Percentiles rank a stretch among this genome's conserved stretches.
phyloP scores from a whole-genome alignment of 176 grass and related monocot genomes.

The Carex scoparia region DNA sequence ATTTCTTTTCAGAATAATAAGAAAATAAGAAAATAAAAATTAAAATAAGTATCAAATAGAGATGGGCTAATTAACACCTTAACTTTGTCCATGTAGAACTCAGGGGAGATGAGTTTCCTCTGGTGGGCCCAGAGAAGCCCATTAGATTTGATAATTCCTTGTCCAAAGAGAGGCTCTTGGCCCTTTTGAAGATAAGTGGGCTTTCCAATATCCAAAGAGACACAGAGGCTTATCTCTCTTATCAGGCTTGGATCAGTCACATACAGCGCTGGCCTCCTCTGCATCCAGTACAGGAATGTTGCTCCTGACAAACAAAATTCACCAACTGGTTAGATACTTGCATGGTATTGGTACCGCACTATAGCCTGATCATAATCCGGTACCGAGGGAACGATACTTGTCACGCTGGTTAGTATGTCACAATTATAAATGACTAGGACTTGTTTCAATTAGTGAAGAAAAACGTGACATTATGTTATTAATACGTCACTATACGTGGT shows the following conservation, averaged over 20 bases:
- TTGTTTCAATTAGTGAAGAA: not conserved
- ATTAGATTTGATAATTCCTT: conserved; percentile 74
- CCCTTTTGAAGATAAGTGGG: conserved; percentile 75
- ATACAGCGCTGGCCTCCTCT: conserved; percentile 60
- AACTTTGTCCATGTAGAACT: conserved; percentile 74
- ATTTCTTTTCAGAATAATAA: not conserved
- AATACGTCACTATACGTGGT: no score
- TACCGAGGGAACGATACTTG: not conserved
- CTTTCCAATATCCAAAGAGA: conserved; percentile 86
- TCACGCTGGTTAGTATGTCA: not conserved
- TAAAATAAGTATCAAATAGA: not conserved
- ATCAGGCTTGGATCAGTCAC: conserved; percentile 73
- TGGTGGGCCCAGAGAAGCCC: conserved; percentile 62
- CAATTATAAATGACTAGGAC: not conserved
- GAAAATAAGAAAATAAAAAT: not conserved
- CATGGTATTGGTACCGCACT: not conserved
- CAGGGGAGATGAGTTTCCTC: conserved; percentile 70
- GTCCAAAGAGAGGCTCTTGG: conserved; percentile 74
- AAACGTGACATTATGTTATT: no score
- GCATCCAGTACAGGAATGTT: conserved; percentile 67
- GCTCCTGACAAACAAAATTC: conserved; percentile 39
- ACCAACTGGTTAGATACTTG: not conserved
- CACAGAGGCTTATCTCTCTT: conserved; percentile 63
- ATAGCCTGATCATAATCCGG: not conserved
- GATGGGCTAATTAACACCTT: conserved; percentile 24